phyloP scores from a whole-genome alignment of 257 asterid genomes.

The Plectranthus barbatus region DNA sequence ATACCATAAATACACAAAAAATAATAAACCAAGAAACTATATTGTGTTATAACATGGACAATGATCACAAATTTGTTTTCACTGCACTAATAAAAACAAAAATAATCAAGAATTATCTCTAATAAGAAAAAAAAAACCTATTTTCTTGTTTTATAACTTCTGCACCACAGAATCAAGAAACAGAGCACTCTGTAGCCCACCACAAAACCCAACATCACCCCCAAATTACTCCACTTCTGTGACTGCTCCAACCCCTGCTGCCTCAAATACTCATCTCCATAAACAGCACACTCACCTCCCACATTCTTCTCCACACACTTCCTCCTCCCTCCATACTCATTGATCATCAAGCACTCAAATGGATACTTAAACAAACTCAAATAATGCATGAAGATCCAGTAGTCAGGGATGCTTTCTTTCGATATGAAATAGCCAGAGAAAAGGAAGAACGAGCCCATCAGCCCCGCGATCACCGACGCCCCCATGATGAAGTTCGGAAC shows the following conservation, averaged over 20 bases:
- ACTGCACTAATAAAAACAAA: neutral
- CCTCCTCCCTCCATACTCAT: conserved; percentile 64
- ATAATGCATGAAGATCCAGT: conserved; percentile 88
- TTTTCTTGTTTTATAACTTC: conserved; percentile 42
- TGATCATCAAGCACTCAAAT: conserved; percentile 66
- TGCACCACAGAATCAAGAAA: conserved; percentile 53
- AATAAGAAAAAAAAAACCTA: neutral
- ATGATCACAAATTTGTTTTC: neutral
- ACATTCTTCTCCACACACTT: conserved; percentile 42
- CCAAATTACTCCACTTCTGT: conserved; percentile 65
- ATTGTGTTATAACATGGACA: neutral
- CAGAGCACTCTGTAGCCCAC: conserved; percentile 64
- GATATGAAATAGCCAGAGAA: conserved; percentile 81
- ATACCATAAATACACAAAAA: too few species aligned
- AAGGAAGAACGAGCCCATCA: conserved; percentile 86
- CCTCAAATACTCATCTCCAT: conserved; percentile 46
- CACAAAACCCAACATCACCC: conserved; percentile 56
- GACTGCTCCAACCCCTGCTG: conserved; percentile 51
- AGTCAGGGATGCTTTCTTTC: conserved; percentile 46
- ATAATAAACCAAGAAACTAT: too few species aligned
- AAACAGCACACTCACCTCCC: conserved; percentile 40
- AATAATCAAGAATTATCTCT: neutral
- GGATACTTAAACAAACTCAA: conserved; percentile 85
- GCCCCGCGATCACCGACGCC: conserved; percentile 67
- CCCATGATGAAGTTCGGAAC: conserved; percentile 92